phyloP scores from a whole-genome alignment of 1,284 basidiomycete genomes.

The Psilocybe mexicana region DNA sequence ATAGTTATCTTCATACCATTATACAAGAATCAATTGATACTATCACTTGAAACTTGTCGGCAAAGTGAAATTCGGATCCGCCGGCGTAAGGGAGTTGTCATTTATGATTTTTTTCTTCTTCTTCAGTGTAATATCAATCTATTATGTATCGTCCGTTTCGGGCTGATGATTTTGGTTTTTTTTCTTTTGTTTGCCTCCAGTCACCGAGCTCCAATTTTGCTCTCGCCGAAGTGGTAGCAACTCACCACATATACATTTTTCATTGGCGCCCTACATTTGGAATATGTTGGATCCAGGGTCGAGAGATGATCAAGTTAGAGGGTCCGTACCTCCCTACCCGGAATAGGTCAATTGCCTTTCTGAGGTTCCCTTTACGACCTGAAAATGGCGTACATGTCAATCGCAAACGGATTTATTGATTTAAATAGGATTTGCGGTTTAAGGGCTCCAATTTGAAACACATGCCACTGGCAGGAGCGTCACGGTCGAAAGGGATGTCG shows the following conservation, averaged over 20 bases:
- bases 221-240: too few species aligned
- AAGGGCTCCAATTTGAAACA: too few species aligned
- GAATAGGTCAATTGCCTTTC: not conserved
- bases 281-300: not conserved
- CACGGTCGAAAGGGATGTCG: too few species aligned
- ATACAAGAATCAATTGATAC: not conserved
- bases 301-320: not conserved
- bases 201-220: not conserved
- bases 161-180: too few species aligned
- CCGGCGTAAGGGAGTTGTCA: not conserved
- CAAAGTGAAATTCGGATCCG: not conserved
- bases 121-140: too few species aligned
- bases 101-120: not conserved
- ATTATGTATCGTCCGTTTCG: too few species aligned
- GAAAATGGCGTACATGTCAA: too few species aligned
- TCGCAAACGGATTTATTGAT: too few species aligned
- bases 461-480: too few species aligned
- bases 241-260: not conserved
- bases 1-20: not conserved
- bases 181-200: too few species aligned
- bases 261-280: not conserved
- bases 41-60: not conserved
- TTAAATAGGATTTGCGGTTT: too few species aligned
- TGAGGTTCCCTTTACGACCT: not conserved
- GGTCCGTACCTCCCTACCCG: not conserved